Conservation (phyloP, 345 rosid genomes). For the Anacardium occidentale region DNA sequence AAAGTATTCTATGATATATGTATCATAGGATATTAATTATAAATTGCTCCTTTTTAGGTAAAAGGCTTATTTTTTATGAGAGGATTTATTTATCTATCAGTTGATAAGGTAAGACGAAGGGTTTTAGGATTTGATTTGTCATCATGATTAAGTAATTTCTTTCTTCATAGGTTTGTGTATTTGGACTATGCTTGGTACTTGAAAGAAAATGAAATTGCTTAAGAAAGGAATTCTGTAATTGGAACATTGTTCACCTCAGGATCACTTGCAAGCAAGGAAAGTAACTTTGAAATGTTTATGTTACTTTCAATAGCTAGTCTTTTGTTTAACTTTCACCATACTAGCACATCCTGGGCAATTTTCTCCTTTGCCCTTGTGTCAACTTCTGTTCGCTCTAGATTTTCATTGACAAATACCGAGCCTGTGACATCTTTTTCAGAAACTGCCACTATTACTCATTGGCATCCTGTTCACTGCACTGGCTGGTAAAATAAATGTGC, state of each 20-base stretch:
- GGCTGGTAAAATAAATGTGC: not conserved
- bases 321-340: constrained; percentile 6
- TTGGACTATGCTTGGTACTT: not conserved
- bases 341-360: not conserved
- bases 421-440: not conserved
- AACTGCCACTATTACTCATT: not conserved
- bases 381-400: not conserved
- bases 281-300: not conserved
- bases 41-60: not conserved
- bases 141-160: not conserved
- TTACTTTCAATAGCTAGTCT: not conserved
- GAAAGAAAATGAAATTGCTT: not conserved
- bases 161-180: not conserved
- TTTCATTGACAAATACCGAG: not conserved
- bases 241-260: not conserved
- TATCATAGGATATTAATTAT: not conserved
- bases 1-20: not conserved
- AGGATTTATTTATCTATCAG: not conserved
- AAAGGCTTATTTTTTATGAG: not conserved
- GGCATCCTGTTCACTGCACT: not conserved
- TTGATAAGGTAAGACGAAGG: not conserved
- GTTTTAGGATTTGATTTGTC: not conserved
- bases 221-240: not conserved
- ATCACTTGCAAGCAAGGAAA: not conserved
- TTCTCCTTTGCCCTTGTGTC: not conserved